These are phyloP conservation scores for Auriscalpium orientale DNA, from an alignment of 768 basidiomycete genomes.

Conservation along the genomic window DNA sequence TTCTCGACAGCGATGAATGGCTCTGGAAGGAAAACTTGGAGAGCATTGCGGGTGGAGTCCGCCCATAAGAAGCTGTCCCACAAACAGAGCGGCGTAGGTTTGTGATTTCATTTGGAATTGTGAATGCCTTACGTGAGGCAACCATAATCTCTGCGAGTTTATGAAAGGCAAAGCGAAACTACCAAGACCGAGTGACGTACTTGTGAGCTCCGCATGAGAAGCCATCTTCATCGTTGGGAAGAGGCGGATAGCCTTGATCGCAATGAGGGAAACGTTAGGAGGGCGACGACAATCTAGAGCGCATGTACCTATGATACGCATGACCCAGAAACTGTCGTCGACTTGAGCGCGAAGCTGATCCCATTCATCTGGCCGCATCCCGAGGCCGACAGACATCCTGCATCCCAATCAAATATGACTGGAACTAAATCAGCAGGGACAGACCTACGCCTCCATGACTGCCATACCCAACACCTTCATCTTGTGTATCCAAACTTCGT, in stretches of 20 bases:
- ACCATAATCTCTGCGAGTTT: constrained; percentile 67
- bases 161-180: background rate
- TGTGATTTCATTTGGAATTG: background rate
- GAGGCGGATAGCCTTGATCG: constrained; percentile 70
- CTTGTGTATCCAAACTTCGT: constrained; percentile 72
- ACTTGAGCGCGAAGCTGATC: constrained; percentile 56
- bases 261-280: background rate
- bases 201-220: constrained; percentile 89
- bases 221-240: constrained; percentile 72
- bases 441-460: constrained; percentile 76
- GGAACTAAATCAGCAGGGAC: background rate
- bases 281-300: constrained; percentile 4
- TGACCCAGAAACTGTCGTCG: constrained; percentile 84
- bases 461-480: constrained; percentile 79
- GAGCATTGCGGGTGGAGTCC: constrained; percentile 69
- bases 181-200: constrained; percentile 29
- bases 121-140: constrained; percentile 62
- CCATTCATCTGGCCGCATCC: constrained; percentile 68
- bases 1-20: constrained; percentile 25
- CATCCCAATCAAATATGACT: background rate
- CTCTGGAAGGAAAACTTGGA: constrained; percentile 69
- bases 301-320: constrained; percentile 79
- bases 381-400: constrained; percentile 79
- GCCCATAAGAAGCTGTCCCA: constrained; percentile 71
- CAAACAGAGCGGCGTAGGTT: constrained; percentile 6